Base-by-base conservation (phyloP, 2,329 filamentous ascomycete species). In the Ceratocystis cacaofunesta region DNA sequence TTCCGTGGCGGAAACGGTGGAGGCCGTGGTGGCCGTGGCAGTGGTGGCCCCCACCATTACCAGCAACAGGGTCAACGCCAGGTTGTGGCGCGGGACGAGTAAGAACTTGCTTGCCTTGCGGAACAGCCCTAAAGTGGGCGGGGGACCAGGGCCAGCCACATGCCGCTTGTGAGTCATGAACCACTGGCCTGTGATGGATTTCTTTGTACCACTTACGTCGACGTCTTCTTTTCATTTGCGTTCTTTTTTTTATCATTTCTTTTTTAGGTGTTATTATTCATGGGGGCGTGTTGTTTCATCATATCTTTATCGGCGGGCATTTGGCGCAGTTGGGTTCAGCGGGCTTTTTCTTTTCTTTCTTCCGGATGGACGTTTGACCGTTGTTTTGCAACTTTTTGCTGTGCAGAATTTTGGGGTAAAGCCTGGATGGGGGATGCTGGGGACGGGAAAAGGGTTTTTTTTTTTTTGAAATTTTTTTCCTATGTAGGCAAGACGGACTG, bases 11-110 rank as follows among this genome's bases (percentile, higher is more conserved):
- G 78, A 55, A 77, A 80, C 61, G 75, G 75, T 69, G 77, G 82
- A 65, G 80, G 81, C 36, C 77, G 82, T 68, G 79, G 80, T 65
- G 79, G 79, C 46, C 75, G 75, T 68, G 78, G 80, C 65, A 78
- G 80, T 48, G 76, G 78, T 64, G 76, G 76, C 41, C 71, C 74
- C 12, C 52, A 58, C 52, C 52, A 58, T 52, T 30, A 60, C 12
- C 58, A 32, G 50, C 71, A 72, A 66, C 73, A 76, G 61, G 73
- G 73, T 63, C 69, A 71, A 63, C 76, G 76, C 67, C 76, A 75
- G 60, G 73, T 68, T 69, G 52, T 25, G 5, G 46, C 44, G 36
- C 65, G 61, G 52, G 61, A 66, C 17, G 65, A 66, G 22, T 52
- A 63, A 28, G 22, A 62, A 19, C 28, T 30, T 12, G 36, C 8